Evolutionary conservation across 176 grass and related monocot genomes (phyloP).

Genomic region (Hsuehochloa calcarea): DNA sequence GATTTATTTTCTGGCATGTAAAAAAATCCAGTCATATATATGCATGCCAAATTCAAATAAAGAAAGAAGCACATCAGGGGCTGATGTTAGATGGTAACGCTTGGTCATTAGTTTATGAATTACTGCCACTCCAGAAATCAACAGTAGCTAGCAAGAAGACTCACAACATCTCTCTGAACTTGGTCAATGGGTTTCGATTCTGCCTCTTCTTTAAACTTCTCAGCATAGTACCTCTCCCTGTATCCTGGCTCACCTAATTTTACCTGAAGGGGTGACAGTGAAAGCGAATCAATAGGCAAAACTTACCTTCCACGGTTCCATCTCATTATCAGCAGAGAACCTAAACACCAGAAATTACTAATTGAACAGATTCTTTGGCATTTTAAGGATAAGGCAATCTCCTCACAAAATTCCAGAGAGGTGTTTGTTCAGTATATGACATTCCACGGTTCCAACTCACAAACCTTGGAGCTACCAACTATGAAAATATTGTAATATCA

Average conservation of each 20-base stretch:
- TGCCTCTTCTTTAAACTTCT: slow-evolving; percentile 87
- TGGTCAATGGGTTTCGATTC: slow-evolving; percentile 61
- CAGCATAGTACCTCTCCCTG: slow-evolving; percentile 80
- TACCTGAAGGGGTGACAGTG: slow-evolving; percentile 53
- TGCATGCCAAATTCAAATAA: slow-evolving; percentile 16
- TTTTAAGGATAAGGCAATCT: not conserved
- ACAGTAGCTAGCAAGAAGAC: slow-evolving; percentile 35
- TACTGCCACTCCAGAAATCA: slow-evolving; percentile 23
- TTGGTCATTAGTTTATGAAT: slow-evolving; percentile 14
- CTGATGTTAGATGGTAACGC: slow-evolving; percentile 11
- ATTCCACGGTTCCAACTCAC: too few species aligned
- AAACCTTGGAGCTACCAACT: not conserved
- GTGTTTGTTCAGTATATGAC: too few species aligned
- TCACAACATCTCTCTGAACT: slow-evolving; percentile 88
- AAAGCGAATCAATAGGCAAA: slow-evolving; percentile 21
- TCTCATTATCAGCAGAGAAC: slow-evolving; percentile 2
- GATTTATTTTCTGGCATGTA: not conserved
- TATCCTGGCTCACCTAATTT: slow-evolving; percentile 94
- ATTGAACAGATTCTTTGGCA: slow-evolving; percentile 1
- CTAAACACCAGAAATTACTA: not conserved
- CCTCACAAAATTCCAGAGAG: too few species aligned
- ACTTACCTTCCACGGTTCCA: not conserved
- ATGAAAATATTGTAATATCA: not conserved
- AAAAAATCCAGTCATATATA: slow-evolving; percentile 7
- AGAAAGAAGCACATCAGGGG: not conserved